Base-by-base conservation (phyloP, 1,139 yeast species). In the Wickerhamomyces sp. region DNA sequence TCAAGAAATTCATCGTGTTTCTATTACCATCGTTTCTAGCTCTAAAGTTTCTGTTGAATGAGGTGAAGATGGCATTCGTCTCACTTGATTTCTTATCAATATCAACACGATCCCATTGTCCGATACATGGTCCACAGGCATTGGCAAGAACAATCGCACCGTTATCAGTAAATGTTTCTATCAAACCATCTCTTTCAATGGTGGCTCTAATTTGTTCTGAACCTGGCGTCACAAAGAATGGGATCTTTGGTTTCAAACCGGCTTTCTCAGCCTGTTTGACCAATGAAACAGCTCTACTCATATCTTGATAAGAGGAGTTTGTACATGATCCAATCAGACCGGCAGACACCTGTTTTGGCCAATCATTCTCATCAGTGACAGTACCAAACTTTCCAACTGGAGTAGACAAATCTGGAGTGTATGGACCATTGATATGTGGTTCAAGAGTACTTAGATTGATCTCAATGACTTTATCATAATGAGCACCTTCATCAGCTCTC, bases 61-160 rank as follows among this genome's bases (percentile, higher is more conserved):
- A 86, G 17, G 97, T 86, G 67, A 91, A 83, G 42, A 91, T 91
- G 36, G 96, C 87, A 57, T 89, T 89, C 35, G 61, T 62, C 39
- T 75, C 80, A 34, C 77, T 70, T 8, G 83, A 75, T 36, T 73
- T 75, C 59, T 82, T 81, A 35, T 81, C 70, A 33, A 81, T 72
- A 44, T 69, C 70, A 36, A 58, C 64, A 64, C 98, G 79, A 59
- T 88, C 96, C 98, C 98, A 91, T 68, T 91, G 97, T 35, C 98
- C 98, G 55, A 91, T 91, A 70, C 98, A 91, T 46, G 97, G 98
- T 40, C 98, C 98, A 70, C 98, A 91, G 13, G 98, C 98, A 57
- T 91, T 91, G 28, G 97, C 96, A 46, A 91, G 70, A 14, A 91
- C 96, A 36, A 78, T 71, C 33, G 95, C 97, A 38, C 96, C 96